These are phyloP conservation scores for Cornus kousa DNA, from an alignment of 148 eudicot genomes.

Conservation along the genomic window DNA sequence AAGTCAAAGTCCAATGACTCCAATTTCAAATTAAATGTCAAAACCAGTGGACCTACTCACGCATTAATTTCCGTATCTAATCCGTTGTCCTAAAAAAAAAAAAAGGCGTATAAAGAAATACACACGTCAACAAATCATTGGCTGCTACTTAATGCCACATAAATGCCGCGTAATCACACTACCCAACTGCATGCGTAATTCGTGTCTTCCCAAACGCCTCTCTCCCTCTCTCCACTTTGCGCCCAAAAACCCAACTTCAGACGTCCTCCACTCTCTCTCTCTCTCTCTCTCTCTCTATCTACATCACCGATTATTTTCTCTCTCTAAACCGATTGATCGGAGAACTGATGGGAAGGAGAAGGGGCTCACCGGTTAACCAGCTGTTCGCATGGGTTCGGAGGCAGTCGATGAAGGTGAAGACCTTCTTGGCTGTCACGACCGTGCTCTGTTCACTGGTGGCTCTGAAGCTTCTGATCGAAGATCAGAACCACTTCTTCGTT, in stretches of 20 bases:
- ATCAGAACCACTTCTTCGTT: constrained; percentile 55
- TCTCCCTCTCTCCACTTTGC: neutral
- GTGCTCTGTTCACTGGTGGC: constrained; percentile 41
- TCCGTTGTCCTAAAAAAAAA: neutral
- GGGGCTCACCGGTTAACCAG: constrained; percentile 40
- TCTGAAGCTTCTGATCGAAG: constrained; percentile 38
- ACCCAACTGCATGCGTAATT: constrained; percentile 1
- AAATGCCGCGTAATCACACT: neutral
- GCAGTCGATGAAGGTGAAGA: constrained; percentile 52
- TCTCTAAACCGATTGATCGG: neutral
- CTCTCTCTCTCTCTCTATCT: neutral
- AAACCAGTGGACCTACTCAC: neutral
- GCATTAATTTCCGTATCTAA: neutral
- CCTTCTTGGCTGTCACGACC: constrained; percentile 32
- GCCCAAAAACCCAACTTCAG: neutral
- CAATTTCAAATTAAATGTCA: neutral
- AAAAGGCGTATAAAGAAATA: neutral
- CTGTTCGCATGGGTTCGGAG: constrained; percentile 52
- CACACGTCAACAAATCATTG: neutral
- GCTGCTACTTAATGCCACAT: too few relatives aligned
- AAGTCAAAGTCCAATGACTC: too few relatives aligned
- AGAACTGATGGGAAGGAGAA: constrained; percentile 51
- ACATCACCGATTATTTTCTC: neutral
- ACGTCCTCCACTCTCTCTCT: neutral
- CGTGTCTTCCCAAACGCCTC: constrained; percentile 3